Conservation (phyloP, 1,139 yeast genomes). For the Nakaseomyces sp. region DNA sequence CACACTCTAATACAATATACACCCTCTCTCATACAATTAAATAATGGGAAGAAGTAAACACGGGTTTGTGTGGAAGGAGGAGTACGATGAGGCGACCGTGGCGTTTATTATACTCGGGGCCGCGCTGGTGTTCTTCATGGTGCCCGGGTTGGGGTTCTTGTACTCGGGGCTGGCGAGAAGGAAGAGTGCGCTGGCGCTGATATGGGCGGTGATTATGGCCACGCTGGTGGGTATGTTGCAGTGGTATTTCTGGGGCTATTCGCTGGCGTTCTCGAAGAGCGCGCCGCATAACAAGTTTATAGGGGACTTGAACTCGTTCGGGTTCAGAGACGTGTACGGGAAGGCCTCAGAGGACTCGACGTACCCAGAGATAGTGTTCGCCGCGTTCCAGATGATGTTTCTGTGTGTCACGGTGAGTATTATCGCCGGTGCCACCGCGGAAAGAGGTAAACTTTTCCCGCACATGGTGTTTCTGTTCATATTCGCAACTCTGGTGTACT, state of each 20-base stretch:
- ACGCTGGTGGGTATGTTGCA: constrained; percentile 75
- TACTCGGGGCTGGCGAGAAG: constrained; percentile 91
- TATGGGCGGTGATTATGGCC: constrained; percentile 72
- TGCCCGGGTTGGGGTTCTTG: constrained; percentile 88
- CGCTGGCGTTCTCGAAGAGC: constrained; percentile 70
- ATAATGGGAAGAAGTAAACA: constrained; percentile 4
- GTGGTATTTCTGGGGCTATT: constrained; percentile 98
- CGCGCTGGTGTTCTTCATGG: constrained; percentile 81
- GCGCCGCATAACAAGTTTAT: constrained; percentile 69
- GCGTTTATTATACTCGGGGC: constrained; percentile 45
- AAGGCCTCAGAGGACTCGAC: constrained; percentile 31
- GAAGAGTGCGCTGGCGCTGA: constrained; percentile 81
- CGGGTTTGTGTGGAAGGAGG: constrained; percentile 27
- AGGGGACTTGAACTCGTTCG: constrained; percentile 77
- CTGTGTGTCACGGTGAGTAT: constrained; percentile 84
- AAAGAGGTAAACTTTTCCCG: constrained; percentile 84
- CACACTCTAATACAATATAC: no score
- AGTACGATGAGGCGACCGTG: constrained; percentile 45
- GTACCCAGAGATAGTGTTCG: constrained; percentile 79
- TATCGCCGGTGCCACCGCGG: constrained; percentile 90
- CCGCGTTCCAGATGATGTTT: constrained; percentile 86
- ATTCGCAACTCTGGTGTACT: constrained; percentile 88
- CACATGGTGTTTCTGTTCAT: constrained; percentile 71
- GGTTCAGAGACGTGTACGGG: constrained; percentile 64
- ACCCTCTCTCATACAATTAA: no score